Conservation (phyloP, 2,329 filamentous ascomycete species). For the Aspergillus jensenii region DNA sequence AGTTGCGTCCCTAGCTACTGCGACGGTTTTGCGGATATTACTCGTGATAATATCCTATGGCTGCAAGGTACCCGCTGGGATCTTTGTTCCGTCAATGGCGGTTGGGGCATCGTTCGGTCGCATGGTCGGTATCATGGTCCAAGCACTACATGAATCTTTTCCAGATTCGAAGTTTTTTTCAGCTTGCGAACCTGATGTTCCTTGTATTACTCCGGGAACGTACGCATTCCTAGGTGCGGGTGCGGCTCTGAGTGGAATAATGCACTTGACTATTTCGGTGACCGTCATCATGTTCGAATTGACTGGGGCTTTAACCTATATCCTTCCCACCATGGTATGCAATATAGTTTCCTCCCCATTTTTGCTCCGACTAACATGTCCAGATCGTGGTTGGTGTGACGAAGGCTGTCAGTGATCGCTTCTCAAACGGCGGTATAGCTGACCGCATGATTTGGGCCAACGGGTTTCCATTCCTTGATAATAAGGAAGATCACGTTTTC, state of each 20-base stretch:
- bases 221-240: constrained; percentile 94
- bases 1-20: constrained; percentile 72
- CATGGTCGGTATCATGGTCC: constrained; percentile 90
- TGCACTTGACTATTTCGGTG: constrained; percentile 96
- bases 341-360: neutral
- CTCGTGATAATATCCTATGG: constrained; percentile 96
- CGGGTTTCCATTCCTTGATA: constrained; percentile 94
- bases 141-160: constrained; percentile 80
- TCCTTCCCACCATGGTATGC: constrained; percentile 84
- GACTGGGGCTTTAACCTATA: constrained; percentile 95
- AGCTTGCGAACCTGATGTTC: constrained; percentile 83
- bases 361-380: constrained; percentile 4
- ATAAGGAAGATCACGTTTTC: constrained; percentile 96
- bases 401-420: constrained; percentile 85
- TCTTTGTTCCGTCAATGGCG: constrained; percentile 98
- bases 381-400: constrained; percentile 93
- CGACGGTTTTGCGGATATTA: constrained; percentile 76
- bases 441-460: constrained; percentile 99
- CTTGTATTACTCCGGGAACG: constrained; percentile 95
- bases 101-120: constrained; percentile 92
- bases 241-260: constrained; percentile 89
- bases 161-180: constrained; percentile 83
- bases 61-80: constrained; percentile 95
- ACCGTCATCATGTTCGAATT: constrained; percentile 99
- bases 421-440: constrained; percentile 94